These are phyloP conservation scores for Colletotrichum eremochloae DNA, from an alignment of 2,329 filamentous ascomycete genomes.

Conservation along the genomic window DNA sequence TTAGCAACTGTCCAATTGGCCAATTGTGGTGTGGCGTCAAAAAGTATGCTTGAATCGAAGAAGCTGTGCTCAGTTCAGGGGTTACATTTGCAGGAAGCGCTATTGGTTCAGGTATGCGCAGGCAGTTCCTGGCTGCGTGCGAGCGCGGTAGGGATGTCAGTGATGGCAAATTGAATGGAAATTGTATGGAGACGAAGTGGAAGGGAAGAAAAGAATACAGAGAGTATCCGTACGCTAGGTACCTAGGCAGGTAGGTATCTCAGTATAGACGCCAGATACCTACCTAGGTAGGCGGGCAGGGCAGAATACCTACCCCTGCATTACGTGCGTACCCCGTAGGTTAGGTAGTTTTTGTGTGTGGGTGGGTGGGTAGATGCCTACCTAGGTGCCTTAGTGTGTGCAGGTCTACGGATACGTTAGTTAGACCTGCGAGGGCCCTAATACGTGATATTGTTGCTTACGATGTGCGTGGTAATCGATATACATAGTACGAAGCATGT, in stretches of 20 bases:
- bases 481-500: no score
- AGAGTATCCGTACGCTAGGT: no score
- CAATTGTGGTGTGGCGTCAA: neutral
- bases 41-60: constrained; percentile 34
- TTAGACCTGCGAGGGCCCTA: no score
- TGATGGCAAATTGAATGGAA: neutral
- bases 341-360: no score
- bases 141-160: constrained; percentile 8
- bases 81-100: constrained; percentile 22
- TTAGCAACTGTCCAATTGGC: neutral
- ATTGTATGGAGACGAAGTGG: neutral
- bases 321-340: neutral
- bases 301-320: neutral
- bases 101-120: constrained; percentile 18
- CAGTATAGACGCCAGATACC: no score
- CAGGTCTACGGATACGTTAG: no score
- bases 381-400: no score
- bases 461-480: neutral
- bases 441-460: no score
- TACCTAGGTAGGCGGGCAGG: no score
- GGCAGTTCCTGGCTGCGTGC: constrained; percentile 20
- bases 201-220: neutral
- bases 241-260: no score
- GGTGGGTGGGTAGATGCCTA: no score
- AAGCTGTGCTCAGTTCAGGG: constrained; percentile 24